Base-by-base conservation (phyloP, 768 basidiomycete genomes). In the Auriscalpium orientale region DNA sequence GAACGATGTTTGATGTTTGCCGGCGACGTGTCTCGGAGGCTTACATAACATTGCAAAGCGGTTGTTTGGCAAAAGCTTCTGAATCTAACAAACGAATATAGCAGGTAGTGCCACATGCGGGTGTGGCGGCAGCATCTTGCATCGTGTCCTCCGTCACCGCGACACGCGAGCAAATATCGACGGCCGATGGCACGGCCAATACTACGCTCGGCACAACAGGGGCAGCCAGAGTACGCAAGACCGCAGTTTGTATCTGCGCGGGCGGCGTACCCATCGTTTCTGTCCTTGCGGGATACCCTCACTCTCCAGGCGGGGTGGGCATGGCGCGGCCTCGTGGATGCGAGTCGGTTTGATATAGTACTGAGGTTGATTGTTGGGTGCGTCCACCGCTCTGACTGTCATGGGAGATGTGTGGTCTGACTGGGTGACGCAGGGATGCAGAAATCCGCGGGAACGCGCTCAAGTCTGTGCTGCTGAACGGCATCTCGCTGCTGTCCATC, bases 391-490 rank as follows among this genome's bases (percentile, higher is more conserved):
- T 37, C 20, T 38, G 16, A 11, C 49, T 18, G 35, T 11, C 40
- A 49, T 64, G 38, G 21, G 61, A 51, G 43, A 34, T 13, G 36
- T 49, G 16, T 55, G 44, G 55, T 64, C 58, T 54, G 36, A 56
- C 45, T 38, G 54, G 20, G 51, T 54, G 37, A 28, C 16, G 47
- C 65, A 91, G 88, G 61, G 90, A 93, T 69, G 67, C 81, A 7
- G 88, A 91, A 69, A 81, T 92, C 55, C 84, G 87, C 15, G 74
- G 78, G 54, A 85, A 89, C 67, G 68, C 90, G 38, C 77, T 82
- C 71, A 92, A 91, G 72, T 89, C 87, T 1, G 66, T 87, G 16
- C 71, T 89, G 8, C 77, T 92, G 50, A 92, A 93, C 65, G 69
- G 74, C 9, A 72, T 91, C 18, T 89, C 87, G 1, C 68, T 93